Evolutionary conservation across 345 rosid genomes (phyloP).

Genomic region (Erodium maritimum): DNA sequence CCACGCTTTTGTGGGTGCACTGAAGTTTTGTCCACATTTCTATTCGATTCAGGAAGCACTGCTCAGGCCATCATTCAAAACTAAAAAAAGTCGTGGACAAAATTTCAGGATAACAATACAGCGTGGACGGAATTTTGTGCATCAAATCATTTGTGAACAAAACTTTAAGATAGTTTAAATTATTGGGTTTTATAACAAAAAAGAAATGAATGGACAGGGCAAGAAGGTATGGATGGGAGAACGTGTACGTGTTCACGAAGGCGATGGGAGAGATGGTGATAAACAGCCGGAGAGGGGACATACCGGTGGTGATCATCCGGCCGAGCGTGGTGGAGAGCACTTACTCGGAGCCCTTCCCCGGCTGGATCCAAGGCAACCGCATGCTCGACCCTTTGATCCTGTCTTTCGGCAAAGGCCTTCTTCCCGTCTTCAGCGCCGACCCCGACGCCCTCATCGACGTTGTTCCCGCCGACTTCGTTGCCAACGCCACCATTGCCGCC

Average conservation of each 20-base stretch:
- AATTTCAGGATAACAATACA: too few relatives aligned
- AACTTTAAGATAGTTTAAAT: too few relatives aligned
- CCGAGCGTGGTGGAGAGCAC: slow-evolving; percentile 22
- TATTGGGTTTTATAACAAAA: background rate
- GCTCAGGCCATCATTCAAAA: too few relatives aligned
- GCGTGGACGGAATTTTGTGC: too few relatives aligned
- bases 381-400: slow-evolving; percentile 26
- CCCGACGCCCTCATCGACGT: slow-evolving; percentile 12
- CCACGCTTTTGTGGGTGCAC: too few relatives aligned
- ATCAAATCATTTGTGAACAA: too few relatives aligned
- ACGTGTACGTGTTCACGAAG: slow-evolving; percentile 21
- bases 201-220: slow-evolving; percentile 11
- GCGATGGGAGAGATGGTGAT: slow-evolving; percentile 31
- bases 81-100: too few relatives aligned
- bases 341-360: slow-evolving; percentile 22
- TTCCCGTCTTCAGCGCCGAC: slow-evolving; percentile 17
- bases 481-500: slow-evolving; percentile 16
- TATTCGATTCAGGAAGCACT: too few relatives aligned
- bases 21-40: too few relatives aligned
- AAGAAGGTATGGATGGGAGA: slow-evolving; percentile 20
- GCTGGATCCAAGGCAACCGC: slow-evolving; percentile 26
- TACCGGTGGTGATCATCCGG: slow-evolving; percentile 20
- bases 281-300: slow-evolving; percentile 5
- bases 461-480: slow-evolving; percentile 24
- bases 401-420: slow-evolving; percentile 23